phyloP scores from a whole-genome alignment of 148 eudicot genomes.

The Rhododendron simsii region DNA sequence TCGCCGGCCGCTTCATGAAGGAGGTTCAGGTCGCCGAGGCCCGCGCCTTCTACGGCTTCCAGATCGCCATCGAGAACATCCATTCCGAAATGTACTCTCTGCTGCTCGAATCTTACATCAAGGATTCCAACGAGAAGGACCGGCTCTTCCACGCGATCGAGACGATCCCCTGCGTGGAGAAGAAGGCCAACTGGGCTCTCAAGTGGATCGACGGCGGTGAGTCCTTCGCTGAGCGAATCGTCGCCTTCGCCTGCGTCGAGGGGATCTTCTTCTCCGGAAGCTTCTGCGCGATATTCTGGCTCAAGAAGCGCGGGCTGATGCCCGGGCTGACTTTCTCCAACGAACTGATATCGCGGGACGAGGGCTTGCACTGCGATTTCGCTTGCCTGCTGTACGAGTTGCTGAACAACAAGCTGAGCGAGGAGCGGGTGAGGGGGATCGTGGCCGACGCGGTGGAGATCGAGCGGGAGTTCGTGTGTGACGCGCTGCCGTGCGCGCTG shows the following conservation, averaged over 20 bases:
- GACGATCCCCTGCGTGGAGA: constrained; percentile 18
- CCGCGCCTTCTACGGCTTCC: constrained; percentile 56
- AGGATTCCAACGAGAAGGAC: constrained; percentile 27
- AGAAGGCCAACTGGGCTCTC: constrained; percentile 20
- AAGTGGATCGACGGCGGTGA: constrained; percentile 20
- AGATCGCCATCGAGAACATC: constrained; percentile 60
- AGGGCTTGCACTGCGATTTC: constrained; percentile 20
- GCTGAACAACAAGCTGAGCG: constrained; percentile 14
- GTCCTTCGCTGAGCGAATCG: constrained; percentile 16
- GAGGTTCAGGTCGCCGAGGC: constrained; percentile 65
- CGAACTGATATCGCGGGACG: constrained; percentile 18
- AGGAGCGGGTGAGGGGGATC: constrained; percentile 17
- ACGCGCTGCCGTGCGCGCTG: constrained; percentile 22
- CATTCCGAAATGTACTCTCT: constrained; percentile 63
- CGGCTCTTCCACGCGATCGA: constrained; percentile 16
- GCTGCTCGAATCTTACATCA: constrained; percentile 42
- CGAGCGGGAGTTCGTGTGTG: constrained; percentile 21
- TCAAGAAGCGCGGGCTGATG: constrained; percentile 19
- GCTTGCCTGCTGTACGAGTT: constrained; percentile 19
- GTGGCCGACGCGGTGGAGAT: constrained; percentile 17
- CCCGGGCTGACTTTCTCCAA: constrained; percentile 18
- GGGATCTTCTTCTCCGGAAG: constrained; percentile 26
- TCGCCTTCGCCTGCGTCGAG: constrained; percentile 22
- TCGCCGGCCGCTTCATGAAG: constrained; percentile 57
- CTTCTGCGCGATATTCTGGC: constrained; percentile 25